Percentiles rank a stretch among this genome's conserved stretches.
Conservation (phyloP, 192 early-diverging fungal species). For the Chytriomyces sp. region DNA sequence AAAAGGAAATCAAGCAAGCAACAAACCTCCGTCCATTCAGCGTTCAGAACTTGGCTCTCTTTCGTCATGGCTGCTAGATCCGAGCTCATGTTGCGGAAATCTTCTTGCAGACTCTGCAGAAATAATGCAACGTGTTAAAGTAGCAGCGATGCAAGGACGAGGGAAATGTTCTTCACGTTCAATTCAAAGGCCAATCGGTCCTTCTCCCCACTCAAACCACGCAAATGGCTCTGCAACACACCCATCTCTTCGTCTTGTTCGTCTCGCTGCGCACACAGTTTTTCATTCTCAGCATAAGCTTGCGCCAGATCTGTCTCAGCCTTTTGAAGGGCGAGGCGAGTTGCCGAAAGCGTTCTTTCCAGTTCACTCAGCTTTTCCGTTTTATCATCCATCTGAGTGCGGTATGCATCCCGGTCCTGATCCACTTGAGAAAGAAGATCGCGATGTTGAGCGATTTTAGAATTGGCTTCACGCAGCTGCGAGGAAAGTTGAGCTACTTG, state of each 20-base stretch:
- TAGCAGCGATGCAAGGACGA: not conserved
- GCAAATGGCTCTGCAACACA: slow-evolving; percentile 1
- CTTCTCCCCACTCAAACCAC: not conserved
- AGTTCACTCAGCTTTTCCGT: slow-evolving; percentile 39
- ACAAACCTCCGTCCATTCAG: slow-evolving; percentile 31
- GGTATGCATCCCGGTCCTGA: slow-evolving; percentile 41
- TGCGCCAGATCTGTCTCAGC: slow-evolving; percentile 32
- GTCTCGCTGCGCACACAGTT: slow-evolving; percentile 39
- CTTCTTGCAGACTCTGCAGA: not conserved
- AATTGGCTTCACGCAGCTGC: not conserved
- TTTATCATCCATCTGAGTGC: slow-evolving; percentile 41
- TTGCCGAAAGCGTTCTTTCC: slow-evolving; percentile 26
- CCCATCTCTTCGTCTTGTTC: slow-evolving; percentile 40
- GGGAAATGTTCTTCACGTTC: slow-evolving; percentile 8
- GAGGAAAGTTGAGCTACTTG: slow-evolving; percentile 17
- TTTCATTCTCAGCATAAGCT: slow-evolving; percentile 37
- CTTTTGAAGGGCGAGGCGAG: not conserved
- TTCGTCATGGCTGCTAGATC: slow-evolving; percentile 50
- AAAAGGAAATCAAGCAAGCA: not conserved
- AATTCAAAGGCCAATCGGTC: slow-evolving; percentile 8
- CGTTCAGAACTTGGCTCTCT: slow-evolving; percentile 53
- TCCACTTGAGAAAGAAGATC: slow-evolving; percentile 43
- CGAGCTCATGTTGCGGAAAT: slow-evolving; percentile 28
- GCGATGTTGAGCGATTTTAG: slow-evolving; percentile 36
- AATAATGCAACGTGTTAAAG: not conserved